Conservation (phyloP, 352 stramenopile genomes). For the Aphanomyces stellatus region DNA sequence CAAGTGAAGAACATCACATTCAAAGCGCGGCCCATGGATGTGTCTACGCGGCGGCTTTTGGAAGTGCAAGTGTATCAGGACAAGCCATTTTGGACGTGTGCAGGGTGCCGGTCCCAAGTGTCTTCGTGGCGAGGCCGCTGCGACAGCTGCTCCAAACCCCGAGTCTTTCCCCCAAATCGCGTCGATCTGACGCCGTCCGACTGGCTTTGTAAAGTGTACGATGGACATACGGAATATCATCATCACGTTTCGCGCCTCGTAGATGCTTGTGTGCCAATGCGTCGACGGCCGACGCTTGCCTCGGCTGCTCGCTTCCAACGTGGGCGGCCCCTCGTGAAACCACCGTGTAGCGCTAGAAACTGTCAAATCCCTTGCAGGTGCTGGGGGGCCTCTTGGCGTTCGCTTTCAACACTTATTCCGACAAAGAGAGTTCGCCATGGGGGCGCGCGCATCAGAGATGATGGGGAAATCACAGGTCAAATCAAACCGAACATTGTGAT, state of each 20-base stretch:
- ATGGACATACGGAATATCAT: neutral
- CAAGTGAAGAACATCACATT: neutral
- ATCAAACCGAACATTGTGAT: no score
- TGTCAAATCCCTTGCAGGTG: no score
- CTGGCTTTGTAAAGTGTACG: conserved; percentile 12
- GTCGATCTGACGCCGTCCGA: neutral
- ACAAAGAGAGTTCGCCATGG: no score
- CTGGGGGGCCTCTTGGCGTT: no score
- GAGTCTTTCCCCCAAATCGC: neutral
- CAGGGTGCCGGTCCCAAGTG: neutral
- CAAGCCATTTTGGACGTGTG: conserved; percentile 2
- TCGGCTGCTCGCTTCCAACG: no score
- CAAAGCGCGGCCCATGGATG: neutral
- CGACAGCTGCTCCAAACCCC: neutral
- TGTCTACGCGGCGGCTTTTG: neutral
- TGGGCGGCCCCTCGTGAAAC: no score
- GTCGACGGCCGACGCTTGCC: neutral
- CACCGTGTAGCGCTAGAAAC: no score
- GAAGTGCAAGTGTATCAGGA: neutral
- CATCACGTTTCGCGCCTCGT: neutral
- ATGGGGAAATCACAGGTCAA: no score
- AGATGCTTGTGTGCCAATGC: neutral
- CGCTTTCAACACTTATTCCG: no score
- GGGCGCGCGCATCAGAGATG: no score
- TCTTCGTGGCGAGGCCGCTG: neutral